phyloP scores from a whole-genome alignment of 345 rosid species.

The Eucalyptus sideroxylon region DNA sequence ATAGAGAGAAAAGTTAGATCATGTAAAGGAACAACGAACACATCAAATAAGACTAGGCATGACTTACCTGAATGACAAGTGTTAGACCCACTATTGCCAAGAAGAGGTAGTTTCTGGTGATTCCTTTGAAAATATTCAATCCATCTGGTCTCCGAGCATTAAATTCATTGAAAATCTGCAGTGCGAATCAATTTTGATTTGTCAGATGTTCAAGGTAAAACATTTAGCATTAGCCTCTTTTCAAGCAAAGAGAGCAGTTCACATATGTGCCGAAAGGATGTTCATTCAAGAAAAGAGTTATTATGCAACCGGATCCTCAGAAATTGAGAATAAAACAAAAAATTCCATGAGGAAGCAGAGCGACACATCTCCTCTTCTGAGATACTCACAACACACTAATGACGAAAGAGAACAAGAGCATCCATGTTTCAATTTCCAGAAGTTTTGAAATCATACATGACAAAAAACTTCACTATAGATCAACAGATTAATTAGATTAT shows the following conservation, averaged over 20 bases:
- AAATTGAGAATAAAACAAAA: neutral
- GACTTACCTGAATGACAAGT: conserved; percentile 56
- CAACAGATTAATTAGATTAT: neutral
- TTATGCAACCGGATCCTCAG: neutral
- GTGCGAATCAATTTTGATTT: neutral
- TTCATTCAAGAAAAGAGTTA: neutral
- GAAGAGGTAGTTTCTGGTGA: conserved; percentile 66
- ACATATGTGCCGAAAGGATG: neutral
- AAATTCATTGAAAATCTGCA: conserved; percentile 88
- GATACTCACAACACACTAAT: neutral
- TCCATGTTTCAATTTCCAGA: neutral
- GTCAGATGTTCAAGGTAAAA: neutral
- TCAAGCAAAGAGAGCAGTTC: neutral
- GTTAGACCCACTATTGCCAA: conserved; percentile 69
- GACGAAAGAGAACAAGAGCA: neutral
- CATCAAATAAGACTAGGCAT: neutral
- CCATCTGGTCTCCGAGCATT: conserved; percentile 95
- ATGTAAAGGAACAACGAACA: neutral
- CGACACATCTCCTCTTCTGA: neutral
- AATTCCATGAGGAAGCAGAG: neutral
- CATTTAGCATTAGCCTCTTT: neutral
- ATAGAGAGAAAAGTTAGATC: neutral
- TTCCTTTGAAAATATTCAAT: conserved; percentile 69
- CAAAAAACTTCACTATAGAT: neutral
- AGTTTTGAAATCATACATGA: neutral